phyloP scores from a whole-genome alignment of 768 basidiomycete species.

The Lactarius vividus region DNA sequence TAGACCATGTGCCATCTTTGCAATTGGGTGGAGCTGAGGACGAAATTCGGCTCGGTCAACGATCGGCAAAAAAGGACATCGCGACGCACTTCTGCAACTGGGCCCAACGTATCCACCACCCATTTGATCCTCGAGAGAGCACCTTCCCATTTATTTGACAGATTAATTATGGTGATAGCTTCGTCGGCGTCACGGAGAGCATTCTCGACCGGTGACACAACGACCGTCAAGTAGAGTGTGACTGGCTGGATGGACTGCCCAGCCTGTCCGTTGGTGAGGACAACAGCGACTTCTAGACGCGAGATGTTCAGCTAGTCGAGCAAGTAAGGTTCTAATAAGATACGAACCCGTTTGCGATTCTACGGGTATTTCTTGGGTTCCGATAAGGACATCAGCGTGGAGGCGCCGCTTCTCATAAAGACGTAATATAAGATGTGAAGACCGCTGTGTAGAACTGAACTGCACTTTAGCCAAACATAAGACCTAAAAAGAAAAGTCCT shows the following conservation, averaged over 20 bases:
- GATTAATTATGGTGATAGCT: too few species aligned
- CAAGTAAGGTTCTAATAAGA: not conserved
- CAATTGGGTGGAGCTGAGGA: too few species aligned
- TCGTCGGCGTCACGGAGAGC: too few species aligned
- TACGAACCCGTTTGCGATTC: not conserved
- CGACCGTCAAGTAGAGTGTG: not conserved
- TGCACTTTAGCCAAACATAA: not conserved
- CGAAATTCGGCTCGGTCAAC: too few species aligned
- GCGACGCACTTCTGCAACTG: too few species aligned
- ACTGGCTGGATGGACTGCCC: not conserved
- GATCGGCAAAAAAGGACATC: too few species aligned
- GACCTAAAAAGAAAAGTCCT: not conserved
- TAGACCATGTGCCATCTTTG: too few species aligned
- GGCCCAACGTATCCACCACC: too few species aligned
- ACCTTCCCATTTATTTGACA: too few species aligned
- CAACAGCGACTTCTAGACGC: not conserved
- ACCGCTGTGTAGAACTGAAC: not conserved
- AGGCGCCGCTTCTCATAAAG: not conserved
- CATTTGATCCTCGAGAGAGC: too few species aligned
- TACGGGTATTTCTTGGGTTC: not conserved
- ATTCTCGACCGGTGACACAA: not conserved
- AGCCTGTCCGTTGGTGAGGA: not conserved
- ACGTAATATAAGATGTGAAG: not conserved
- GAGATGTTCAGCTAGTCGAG: not conserved
- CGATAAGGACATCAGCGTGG: not conserved